Base-by-base conservation (phyloP, 2,329 filamentous ascomycete genomes). In the Gyromitra esculenta region DNA sequence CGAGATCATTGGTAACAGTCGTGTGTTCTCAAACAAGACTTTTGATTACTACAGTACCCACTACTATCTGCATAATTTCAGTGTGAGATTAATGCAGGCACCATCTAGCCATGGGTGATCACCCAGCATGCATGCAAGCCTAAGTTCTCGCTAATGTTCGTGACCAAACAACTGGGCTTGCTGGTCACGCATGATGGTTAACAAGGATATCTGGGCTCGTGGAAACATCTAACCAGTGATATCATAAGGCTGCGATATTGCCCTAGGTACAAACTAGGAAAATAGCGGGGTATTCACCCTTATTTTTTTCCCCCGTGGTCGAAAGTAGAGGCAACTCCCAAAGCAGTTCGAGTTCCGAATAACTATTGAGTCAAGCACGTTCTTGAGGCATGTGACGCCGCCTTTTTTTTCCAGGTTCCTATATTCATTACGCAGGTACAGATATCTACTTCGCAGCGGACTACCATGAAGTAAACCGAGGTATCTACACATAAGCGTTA, bases 281-380 rank as follows among this genome's bases (percentile, higher is more conserved):
- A 74, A 37, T 56, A 41, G 62, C 11, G 62, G 64, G 64, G 65
- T 37, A 48, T 18, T 21, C 54, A 18, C 48, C 37, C 48, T 59
- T 11, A 8, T 54, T n/a, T 31, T 54, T 5, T 13, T n/a, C 11
- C 25, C 31, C 39, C 25, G 57, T 54, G 43, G 48, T 11, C 45
- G 7, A 39, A 54, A 74, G 57, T 18, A 62, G 63, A 68, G 41
- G 37, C 18, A 25, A 21, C 45, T 64, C 72, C 72, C 21, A 75
- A 75, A 68, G 41, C 13, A 75, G 65, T 25, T 64, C 57, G 48
- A 69, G 56, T 54, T 11, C 64, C 72, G 72, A 75, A 41, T 69
- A 13, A 7, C 43, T 69, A 18, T 41, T 25, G 56, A 57, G 57
- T 56, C 18, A 60, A 62, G 71, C 63, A 67, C 37, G 37, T 21